Evolutionary conservation across 495 filamentous ascomycete species (phyloP), one percentile per base, ranked within the genome.

Genomic region (Cenococcum geophilum): DNA sequence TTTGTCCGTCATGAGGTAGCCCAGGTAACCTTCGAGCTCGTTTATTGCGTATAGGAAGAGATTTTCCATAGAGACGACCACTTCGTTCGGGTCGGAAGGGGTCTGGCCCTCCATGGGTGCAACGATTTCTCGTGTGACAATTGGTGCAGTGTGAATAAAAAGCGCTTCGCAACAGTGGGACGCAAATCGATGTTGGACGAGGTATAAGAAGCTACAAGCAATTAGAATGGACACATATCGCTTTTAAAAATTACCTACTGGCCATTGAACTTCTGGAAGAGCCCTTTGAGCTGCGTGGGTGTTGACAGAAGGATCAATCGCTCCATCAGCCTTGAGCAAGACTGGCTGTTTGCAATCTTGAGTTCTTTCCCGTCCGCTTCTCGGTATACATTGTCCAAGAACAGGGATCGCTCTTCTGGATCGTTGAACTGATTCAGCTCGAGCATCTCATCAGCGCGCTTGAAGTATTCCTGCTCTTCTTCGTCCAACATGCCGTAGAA

Each of bases 141-240:
- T 76, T 0, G 87, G 84, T 18, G 91, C 92, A 9, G 88, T 86
- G 58, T 86, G 82, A 37, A 91, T 77, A 68, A 98, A 97, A 10
- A 98, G 78, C 16, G 88, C 91, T 76, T 98, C 93, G 73, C 92
- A 97, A 71, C 92, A 97, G 75, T 98, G 93, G 55, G 89, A 90
- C 4, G 93, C 93, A 70, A 98, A 98, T 27, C 92, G 87, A 73
- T 98, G 93, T 68, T 93, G 91, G 22, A 96, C 83, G 32, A 97
- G 80, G 67, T 89, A 83, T 55, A 95, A 72, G 74, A 96, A 97
- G 68, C 80, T 82, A 58, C 14, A 40, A 34, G 10, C 49, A 43
- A 34, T 62, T 25, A 52, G 51, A 37, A 54, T 8, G 9, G 21
- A 32, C 20, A 37, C 1, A 35, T 55, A 55, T 32, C n/a, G 42